Evolutionary conservation across 352 stramenopile species (phyloP).

Genomic region (Phytopythium oedochilum): DNA sequence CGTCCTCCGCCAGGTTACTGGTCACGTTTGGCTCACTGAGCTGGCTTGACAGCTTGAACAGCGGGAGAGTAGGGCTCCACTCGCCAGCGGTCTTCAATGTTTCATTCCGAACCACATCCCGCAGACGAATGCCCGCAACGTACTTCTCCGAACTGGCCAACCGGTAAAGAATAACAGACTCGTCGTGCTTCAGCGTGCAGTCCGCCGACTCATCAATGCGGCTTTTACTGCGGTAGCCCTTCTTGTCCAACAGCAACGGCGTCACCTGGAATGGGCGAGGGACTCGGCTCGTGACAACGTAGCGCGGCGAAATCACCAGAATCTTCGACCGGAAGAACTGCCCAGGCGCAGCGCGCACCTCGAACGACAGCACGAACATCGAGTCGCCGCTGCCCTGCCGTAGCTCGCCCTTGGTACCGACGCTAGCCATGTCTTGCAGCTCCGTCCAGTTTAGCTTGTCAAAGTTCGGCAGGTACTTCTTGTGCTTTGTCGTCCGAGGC

Average conservation of each 20-base stretch:
- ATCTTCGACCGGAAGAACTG: conserved; percentile 86
- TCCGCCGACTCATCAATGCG: conserved; percentile 23
- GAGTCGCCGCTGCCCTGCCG: conserved; percentile 34
- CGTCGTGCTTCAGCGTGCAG: conserved; percentile 40
- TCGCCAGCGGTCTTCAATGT: conserved; percentile 34
- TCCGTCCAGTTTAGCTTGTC: conserved; percentile 72
- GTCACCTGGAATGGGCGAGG: conserved; percentile 61
- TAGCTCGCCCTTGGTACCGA: conserved; percentile 74
- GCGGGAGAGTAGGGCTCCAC: conserved; percentile 54
- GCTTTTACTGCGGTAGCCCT: conserved; percentile 34
- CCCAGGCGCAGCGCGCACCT: conserved; percentile 66
- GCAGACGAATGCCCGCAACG: conserved; percentile 52
- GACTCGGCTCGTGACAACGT: conserved; percentile 66
- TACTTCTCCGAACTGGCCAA: conserved; percentile 72
- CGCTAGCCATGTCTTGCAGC: conserved; percentile 57
- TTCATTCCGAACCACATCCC: conserved; percentile 49
- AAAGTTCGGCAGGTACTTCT: conserved; percentile 75
- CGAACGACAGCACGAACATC: conserved; percentile 76
- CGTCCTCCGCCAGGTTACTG: conserved; percentile 39
- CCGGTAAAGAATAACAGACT: conserved; percentile 60
- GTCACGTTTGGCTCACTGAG: conserved; percentile 36
- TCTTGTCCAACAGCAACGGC: conserved; percentile 79
- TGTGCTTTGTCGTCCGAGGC: conserved; percentile 36
- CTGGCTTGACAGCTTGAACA: conserved; percentile 31
- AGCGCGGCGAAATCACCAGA: conserved; percentile 70